Percentiles rank a stretch among this genome's conserved stretches.
These are phyloP conservation scores for Paracoccidioides brasiliensis DNA, from an alignment of 2,329 filamentous ascomycete species.

Conservation along the genomic window DNA sequence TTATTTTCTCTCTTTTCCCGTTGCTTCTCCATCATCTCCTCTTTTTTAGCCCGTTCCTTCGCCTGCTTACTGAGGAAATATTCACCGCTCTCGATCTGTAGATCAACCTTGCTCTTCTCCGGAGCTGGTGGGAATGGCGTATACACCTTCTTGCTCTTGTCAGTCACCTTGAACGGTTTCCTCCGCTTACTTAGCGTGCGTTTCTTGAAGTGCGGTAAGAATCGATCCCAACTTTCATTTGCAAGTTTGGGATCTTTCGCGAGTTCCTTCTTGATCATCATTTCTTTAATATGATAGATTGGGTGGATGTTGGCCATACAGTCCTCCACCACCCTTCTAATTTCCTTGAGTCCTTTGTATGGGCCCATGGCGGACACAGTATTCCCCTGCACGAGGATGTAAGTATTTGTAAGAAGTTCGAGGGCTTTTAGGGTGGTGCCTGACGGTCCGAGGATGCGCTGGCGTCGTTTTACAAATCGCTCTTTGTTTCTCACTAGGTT, in stretches of 20 bases:
- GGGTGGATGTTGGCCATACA: slow-evolving; percentile 92
- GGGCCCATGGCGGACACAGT: slow-evolving; percentile 86
- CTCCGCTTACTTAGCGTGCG: slow-evolving; percentile 72
- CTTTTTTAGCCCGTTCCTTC: slow-evolving; percentile 69
- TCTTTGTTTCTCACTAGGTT: slow-evolving; percentile 87
- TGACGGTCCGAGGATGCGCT: slow-evolving; percentile 81
- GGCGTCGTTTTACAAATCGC: slow-evolving; percentile 84
- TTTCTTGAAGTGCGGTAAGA: slow-evolving; percentile 95
- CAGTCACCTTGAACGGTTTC: slow-evolving; percentile 70
- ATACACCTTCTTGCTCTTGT: slow-evolving; percentile 89
- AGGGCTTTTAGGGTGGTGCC: slow-evolving; percentile 89
- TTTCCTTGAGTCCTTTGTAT: slow-evolving; percentile 86
- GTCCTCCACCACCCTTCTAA: slow-evolving; percentile 78
- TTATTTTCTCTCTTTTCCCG: slow-evolving; percentile 79
- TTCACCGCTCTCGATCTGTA: slow-evolving; percentile 95
- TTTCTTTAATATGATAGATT: slow-evolving; percentile 86
- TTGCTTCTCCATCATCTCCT: slow-evolving; percentile 73
- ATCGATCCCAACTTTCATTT: slow-evolving; percentile 87
- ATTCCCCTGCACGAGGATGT: slow-evolving; percentile 92
- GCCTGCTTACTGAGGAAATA: slow-evolving; percentile 91
- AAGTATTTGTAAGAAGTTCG: slow-evolving; percentile 79
- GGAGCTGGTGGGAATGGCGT: slow-evolving; percentile 94
- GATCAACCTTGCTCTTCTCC: slow-evolving; percentile 97
- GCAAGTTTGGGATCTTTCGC: slow-evolving; percentile 78
- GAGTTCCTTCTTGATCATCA: slow-evolving; percentile 88